Conservation (phyloP, 257 asterid species). For the Solanum paucissectum region DNA sequence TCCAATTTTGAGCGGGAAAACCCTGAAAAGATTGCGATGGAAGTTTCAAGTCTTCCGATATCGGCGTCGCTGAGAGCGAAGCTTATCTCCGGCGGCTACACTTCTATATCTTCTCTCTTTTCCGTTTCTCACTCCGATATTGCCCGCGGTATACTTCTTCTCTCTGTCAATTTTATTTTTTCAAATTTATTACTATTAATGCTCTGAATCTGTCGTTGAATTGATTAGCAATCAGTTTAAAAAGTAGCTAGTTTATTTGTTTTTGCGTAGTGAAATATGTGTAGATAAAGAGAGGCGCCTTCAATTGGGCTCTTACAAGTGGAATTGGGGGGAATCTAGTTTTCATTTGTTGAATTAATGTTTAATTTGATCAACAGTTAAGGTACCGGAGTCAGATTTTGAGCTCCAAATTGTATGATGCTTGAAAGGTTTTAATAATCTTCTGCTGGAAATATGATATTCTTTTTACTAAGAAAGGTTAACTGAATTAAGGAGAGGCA, state of each 20-base stretch:
- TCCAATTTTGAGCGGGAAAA: background rate
- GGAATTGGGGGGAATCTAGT: background rate
- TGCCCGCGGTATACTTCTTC: constrained; percentile 38
- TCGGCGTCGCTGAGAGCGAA: constrained; percentile 73
- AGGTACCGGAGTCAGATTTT: background rate
- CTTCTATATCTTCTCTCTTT: constrained; percentile 53
- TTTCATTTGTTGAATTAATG: background rate
- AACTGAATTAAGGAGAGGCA: background rate
- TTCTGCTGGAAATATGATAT: background rate
- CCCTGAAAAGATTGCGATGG: constrained; percentile 30
- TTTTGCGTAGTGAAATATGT: background rate
- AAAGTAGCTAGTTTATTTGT: background rate
- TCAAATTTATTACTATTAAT: background rate
- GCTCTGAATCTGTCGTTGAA: background rate
- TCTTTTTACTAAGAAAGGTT: background rate
- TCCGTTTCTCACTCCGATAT: constrained; percentile 34
- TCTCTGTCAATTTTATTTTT: background rate
- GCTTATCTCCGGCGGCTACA: constrained; percentile 64
- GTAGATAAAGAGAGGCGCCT: background rate
- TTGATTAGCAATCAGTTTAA: background rate
- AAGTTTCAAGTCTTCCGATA: constrained; percentile 54
- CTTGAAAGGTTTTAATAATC: background rate
- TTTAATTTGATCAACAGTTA: background rate
- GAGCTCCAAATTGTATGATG: background rate
- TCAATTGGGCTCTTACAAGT: background rate